Base-by-base conservation (phyloP, 176 grass and related monocot species). In the barley (Hordeum vulgare) region DNA sequence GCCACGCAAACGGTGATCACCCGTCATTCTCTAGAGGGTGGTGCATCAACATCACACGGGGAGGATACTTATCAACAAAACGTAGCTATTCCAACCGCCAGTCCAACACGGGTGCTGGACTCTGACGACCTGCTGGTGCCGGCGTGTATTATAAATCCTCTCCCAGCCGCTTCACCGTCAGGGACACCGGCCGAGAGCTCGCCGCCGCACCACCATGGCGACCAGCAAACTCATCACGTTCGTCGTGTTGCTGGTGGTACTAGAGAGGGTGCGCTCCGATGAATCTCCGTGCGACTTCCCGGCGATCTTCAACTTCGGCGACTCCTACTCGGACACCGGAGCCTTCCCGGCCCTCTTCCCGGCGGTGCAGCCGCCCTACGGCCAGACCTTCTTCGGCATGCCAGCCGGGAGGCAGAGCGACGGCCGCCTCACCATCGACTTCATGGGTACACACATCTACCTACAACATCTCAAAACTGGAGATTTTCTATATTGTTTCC, bases 251-350 rank as follows among this genome's bases (percentile, higher is more conserved):
- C 20, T 56, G 47, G 15, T 51, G 47, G 6, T 51, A 7, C 47
- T 18, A 18, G 1, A 18, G 47, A 51, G 47, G 47, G 47, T 18
- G 15, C 15, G 15, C 6, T 51, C 47, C 2, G 47, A 51, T 0
- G 15, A 51, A 18, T 51, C 15, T 2, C 47, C 47, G 6, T 98
- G 96, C 72, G 29, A 76, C 80, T 95, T 98, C 85, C 96, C 96
- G 56, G 93, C 93, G 11, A 36, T 97, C 51, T 97, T 97, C 92
- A 97, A 97, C 84, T 97, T 97, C 44, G 95, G 95, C 11, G 95
- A 97, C 84, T 97, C 95, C 88, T 94, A 97, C 86, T 97, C 92
- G 12, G 95, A 97, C 90, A 97, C 95, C 20, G 95, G 95, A 25
- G 95, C 86, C 18, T 82, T 98, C 45, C 95, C 96, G 17, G 89